Percentiles rank a stretch among this genome's conserved stretches.
These are phyloP conservation scores for Groenewaldozyma sp. DNA, from an alignment of 1,139 yeast species.

Conservation along the genomic window DNA sequence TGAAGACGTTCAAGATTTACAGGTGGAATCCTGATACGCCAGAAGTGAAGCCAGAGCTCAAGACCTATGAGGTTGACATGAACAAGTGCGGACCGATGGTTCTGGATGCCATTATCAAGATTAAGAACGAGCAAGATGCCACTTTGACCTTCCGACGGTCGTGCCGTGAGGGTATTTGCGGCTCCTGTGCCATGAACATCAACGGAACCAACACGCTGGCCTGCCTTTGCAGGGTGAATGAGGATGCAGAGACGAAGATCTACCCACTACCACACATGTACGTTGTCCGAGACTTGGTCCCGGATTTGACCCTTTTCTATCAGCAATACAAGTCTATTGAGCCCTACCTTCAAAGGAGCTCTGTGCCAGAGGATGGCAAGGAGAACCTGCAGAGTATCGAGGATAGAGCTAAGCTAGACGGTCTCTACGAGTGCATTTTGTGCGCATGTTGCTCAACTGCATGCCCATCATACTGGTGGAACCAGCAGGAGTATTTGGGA, in stretches of 20 bases:
- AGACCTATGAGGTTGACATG: slow-evolving; percentile 75
- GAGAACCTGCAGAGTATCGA: slow-evolving; percentile 87
- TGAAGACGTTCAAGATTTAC: slow-evolving; percentile 84
- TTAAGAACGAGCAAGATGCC: slow-evolving; percentile 93
- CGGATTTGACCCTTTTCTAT: slow-evolving; percentile 95
- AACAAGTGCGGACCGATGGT: slow-evolving; percentile 97
- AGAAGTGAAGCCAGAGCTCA: slow-evolving; percentile 80
- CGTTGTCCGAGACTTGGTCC: slow-evolving; percentile 93
- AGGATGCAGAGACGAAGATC: slow-evolving; percentile 69
- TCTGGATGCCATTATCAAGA: slow-evolving; percentile 85
- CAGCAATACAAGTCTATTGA: slow-evolving; percentile 97
- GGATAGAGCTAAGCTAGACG: slow-evolving; percentile 95
- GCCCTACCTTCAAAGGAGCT: slow-evolving; percentile 86
- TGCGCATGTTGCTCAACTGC: slow-evolving; percentile 99
- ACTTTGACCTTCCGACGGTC: slow-evolving; percentile 95
- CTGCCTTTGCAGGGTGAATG: slow-evolving; percentile 89
- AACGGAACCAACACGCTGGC: slow-evolving; percentile 97
- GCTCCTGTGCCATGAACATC: slow-evolving; percentile 99
- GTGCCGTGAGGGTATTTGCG: slow-evolving; percentile 99
- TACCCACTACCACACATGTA: slow-evolving; percentile 99
- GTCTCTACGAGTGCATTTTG: slow-evolving; percentile 92
- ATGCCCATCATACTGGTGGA: slow-evolving; percentile 99
- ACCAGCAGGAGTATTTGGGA: slow-evolving; percentile 96
- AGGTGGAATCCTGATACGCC: slow-evolving; percentile 99
- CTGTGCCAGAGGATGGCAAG: slow-evolving; percentile 78